Conservation (phyloP, 306 rosid genomes). For the Lathyrus sativus region DNA sequence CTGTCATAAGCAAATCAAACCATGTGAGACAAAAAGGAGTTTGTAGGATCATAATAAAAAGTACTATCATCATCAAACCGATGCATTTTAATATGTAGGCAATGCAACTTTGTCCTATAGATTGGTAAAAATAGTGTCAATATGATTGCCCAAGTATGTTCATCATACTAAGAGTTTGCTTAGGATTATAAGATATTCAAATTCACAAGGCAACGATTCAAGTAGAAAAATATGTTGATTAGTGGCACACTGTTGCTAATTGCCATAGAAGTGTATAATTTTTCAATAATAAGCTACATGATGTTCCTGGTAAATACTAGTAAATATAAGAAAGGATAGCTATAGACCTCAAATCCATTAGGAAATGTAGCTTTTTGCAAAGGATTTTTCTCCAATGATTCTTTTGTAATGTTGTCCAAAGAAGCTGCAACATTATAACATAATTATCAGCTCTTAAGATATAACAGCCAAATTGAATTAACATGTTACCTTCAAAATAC, state of each 20-base stretch:
- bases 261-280: constrained; percentile 16
- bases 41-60: constrained; percentile 29
- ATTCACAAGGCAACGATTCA: constrained; percentile 16
- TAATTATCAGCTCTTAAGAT: constrained; percentile 26
- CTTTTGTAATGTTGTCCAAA: constrained; percentile 44
- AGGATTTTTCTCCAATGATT: constrained; percentile 50
- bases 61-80: constrained; percentile 8
- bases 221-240: constrained; percentile 9
- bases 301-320: constrained; percentile 17
- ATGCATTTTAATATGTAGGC: constrained; percentile 21
- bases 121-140: constrained; percentile 24
- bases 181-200: constrained; percentile 2
- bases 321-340: constrained; percentile 22
- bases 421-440: constrained; percentile 44
- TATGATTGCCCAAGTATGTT: constrained; percentile 1
- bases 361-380: constrained; percentile 59
- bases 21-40: constrained; percentile 37
- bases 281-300: constrained; percentile 11
- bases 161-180: not conserved
- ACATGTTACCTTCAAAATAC: constrained; percentile 22
- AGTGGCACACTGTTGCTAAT: not conserved
- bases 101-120: constrained; percentile 14
- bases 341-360: constrained; percentile 71
- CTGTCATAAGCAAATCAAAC: constrained; percentile 55
- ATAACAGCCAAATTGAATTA: constrained; percentile 14